A percentile compares a stretch with the other conserved stretches of the same genome.
These are phyloP conservation scores for Aspergillaceae sp. DNA, from an alignment of 2,329 filamentous ascomycete species.

Conservation along the genomic window DNA sequence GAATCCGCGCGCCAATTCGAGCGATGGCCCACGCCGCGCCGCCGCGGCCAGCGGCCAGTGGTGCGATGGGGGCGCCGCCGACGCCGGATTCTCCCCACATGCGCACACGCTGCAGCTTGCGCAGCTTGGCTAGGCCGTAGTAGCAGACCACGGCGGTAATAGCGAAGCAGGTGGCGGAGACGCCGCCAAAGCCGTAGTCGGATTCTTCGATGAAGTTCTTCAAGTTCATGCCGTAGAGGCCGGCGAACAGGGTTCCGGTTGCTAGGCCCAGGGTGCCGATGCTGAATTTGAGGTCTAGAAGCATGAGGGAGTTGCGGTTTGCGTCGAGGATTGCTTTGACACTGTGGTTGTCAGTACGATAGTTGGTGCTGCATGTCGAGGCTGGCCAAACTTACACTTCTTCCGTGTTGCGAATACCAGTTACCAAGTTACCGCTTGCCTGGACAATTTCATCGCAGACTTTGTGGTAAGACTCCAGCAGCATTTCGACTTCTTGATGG, in stretches of 20 bases:
- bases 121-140: constrained; percentile 75
- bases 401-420: constrained; percentile 92
- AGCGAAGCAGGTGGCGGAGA: constrained; percentile 61
- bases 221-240: constrained; percentile 99
- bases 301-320: constrained; percentile 96
- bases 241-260: constrained; percentile 87
- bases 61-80: constrained; percentile 22
- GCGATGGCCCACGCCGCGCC: constrained; percentile 17
- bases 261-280: constrained; percentile 91
- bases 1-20: constrained; percentile 38
- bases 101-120: constrained; percentile 76
- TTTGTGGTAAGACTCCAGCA: constrained; percentile 95
- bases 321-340: constrained; percentile 95
- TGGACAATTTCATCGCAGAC: constrained; percentile 97
- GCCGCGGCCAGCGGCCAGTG: constrained; percentile 16
- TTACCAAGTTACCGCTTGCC: constrained; percentile 84
- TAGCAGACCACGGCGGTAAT: constrained; percentile 70
- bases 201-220: constrained; percentile 98
- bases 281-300: constrained; percentile 91
- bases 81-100: constrained; percentile 62
- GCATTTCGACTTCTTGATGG: constrained; percentile 93
- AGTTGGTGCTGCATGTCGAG: neutral
- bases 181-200: constrained; percentile 69
- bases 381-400: constrained; percentile 63
- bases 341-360: constrained; percentile 38